Evolutionary conservation across 208 protist genomes (phyloP), one percentile per base, ranked within the genome.

Genomic region (Strigomonas galati): DNA sequence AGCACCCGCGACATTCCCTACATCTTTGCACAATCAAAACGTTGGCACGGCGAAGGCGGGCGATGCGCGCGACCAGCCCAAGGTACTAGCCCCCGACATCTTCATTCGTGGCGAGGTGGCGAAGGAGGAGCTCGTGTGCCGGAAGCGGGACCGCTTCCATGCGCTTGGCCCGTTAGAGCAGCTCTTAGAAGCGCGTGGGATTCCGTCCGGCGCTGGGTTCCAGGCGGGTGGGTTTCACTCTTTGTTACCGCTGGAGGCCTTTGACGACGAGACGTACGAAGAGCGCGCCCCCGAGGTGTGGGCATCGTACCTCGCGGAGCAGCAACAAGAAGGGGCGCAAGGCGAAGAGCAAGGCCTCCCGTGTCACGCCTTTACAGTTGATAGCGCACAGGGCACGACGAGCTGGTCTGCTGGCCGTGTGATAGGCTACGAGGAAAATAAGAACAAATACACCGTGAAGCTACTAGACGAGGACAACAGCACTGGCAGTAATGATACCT

Each of bases 201-300:
- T 97, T 40, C 74, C 73, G 23, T 67, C 58, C 27, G 65, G 61
- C n/a, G 59, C 54, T 7, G 53, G 35, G 5, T 46, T 27, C 10
- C 69, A 69, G 9, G 24, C 32, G 1, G 80, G 76, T 15, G 63
- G 49, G 26, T 94, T 86, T 69, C 70, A 90, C 58, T 61, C 79
- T 0, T 89, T 92, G 26, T 72, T 98, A 12, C 95, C 95, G 1
- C 78, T 98, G 12, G 87, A 97, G 55, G 79, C 81, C 2, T 98
- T 98, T 72, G 97, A 99, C 71, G 83, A 93, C 54, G 69, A 82
- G 30, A 65, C 88, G 19, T 97, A 87, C 68, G 97, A 98, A 52
- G 81, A 87, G 46, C 78, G 94, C 30, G 73, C 71, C 0, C 51
- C 76, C 0, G 58, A 55, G n/a, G 89, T 97, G 66, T 94, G 94